Evolutionary conservation across 2,329 filamentous ascomycete genomes (phyloP), one percentile per base, ranked within the genome.

Genomic region (Mycosphaerella sp.): DNA sequence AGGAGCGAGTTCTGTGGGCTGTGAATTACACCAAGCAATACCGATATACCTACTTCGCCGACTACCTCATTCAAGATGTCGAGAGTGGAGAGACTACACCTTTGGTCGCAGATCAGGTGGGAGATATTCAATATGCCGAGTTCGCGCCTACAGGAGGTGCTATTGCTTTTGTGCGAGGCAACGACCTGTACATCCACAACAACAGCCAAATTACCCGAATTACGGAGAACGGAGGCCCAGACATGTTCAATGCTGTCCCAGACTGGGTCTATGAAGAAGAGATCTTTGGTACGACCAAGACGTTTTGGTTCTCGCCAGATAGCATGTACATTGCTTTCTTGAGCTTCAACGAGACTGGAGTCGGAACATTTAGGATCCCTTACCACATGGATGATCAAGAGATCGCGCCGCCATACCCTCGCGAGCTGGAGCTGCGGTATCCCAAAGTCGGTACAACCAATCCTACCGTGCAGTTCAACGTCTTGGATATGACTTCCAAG

Each of bases 361-460:
- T 87, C 6, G 76, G 74, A 2, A 85, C 81, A 1, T 86, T 80
- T 65, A 80, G 76, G 0, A 75, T 87, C 9, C 80, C 81, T 0
- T 86, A 85, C 66, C 86, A 81, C 65, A 84, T 84, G 78, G 73
- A 79, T 47, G 71, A 75, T 50, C 66, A 79, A 52, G 67, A 76
- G 18, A 64, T 80, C 12, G 79, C 82, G 0, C 80, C 81, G 0
- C 68, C 75, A 0, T 86, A 87, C 61, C 82, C 83, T 1, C 66
- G 72, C 0, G 78, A 85, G 57, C 69, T 86, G 1, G 76, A 84
- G 18, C 66, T 87, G 42, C 74, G 82, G 10, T 86, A 87, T 57
- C 83, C 84, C 39, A 86, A 86, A 66, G 82, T 85, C 9, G 82
- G 82, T 41, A 78, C 78, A 42, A 84, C 75, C 54, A 86, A 86